Percentiles rank a stretch among this genome's conserved stretches.
These are phyloP conservation scores for Eucalyptus viminalis DNA, from an alignment of 345 rosid species.

Conservation along the genomic window DNA sequence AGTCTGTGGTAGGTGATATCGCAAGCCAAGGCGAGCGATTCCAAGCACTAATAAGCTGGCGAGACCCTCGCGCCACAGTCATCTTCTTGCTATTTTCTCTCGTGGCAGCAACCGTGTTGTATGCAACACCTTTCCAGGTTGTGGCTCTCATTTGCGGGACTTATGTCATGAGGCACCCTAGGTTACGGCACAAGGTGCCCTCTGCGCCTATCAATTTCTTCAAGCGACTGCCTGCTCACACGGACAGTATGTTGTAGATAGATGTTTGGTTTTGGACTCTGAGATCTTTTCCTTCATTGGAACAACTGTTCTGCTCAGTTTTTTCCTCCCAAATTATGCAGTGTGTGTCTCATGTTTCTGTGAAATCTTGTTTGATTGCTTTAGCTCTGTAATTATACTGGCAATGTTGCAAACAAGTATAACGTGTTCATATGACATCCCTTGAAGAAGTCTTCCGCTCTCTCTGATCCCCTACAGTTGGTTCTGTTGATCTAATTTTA, in stretches of 20 bases:
- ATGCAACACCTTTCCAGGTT: slow-evolving; percentile 66
- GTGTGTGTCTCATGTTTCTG: background rate
- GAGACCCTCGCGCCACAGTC: slow-evolving; percentile 85
- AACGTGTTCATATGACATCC: background rate
- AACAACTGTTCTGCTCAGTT: background rate
- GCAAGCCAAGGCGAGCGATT: slow-evolving; percentile 91
- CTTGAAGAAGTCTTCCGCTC: background rate
- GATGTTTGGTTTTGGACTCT: background rate
- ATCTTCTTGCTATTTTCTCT: slow-evolving; percentile 61
- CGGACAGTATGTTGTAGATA: slow-evolving; percentile 72
- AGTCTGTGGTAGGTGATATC: slow-evolving; percentile 82
- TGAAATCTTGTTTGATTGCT: background rate
- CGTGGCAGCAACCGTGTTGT: slow-evolving; percentile 52
- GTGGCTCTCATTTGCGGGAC: slow-evolving; percentile 45
- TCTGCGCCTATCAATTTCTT: slow-evolving; percentile 66
- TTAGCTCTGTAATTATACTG: background rate
- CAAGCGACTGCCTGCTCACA: slow-evolving; percentile 69
- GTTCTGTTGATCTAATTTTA: background rate
- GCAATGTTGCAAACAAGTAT: background rate
- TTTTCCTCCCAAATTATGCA: background rate
- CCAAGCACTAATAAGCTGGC: slow-evolving; percentile 77
- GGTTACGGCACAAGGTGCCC: slow-evolving; percentile 62
- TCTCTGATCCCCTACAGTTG: background rate
- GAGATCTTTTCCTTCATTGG: background rate
- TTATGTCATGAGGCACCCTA: slow-evolving; percentile 82